Percentiles rank a stretch among this genome's conserved stretches.
These are phyloP conservation scores for Shiraia bambusicola DNA, from an alignment of 2,329 filamentous ascomycete genomes.

Conservation along the genomic window DNA sequence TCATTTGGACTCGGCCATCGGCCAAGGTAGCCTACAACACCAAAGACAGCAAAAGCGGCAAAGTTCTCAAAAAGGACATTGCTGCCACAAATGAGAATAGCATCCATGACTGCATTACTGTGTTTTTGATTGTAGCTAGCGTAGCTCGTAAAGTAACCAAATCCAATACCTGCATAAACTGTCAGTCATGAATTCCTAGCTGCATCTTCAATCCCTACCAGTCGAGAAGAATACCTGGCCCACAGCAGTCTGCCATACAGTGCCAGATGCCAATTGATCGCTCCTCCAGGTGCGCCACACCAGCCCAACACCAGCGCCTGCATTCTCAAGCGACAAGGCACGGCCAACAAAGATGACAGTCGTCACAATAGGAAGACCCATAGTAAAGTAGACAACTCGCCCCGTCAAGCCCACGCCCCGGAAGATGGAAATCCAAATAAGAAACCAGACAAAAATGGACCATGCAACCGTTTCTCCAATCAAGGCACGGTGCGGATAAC, in stretches of 20 bases:
- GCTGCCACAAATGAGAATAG: conserved; percentile 56
- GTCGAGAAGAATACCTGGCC: conserved; percentile 64
- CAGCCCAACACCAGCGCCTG: conserved; percentile 54
- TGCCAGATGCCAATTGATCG: conserved; percentile 52
- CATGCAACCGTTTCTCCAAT: conserved; percentile 61
- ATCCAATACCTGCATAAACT: conserved; percentile 48
- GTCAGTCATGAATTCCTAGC: no score
- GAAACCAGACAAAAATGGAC: conserved; percentile 61
- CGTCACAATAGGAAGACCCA: conserved; percentile 60
- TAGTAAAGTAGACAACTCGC: conserved; percentile 63
- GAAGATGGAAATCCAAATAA: conserved; percentile 62
- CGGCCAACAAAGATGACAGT: conserved; percentile 60
- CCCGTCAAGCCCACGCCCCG: conserved; percentile 60
- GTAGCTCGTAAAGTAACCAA: conserved; percentile 59
- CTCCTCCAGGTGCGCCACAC: conserved; percentile 54
- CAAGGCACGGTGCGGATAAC: conserved; percentile 51
- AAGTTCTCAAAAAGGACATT: conserved; percentile 61
- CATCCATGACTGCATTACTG: conserved; percentile 62
- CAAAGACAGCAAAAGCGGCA: conserved; percentile 55
- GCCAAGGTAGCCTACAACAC: conserved; percentile 55
- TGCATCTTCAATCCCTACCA: conserved; percentile 14
- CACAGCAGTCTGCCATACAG: conserved; percentile 61
- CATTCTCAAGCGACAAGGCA: conserved; percentile 57
- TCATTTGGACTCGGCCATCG: conserved; percentile 48
- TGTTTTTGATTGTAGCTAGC: conserved; percentile 59